Conservation (phyloP, 2,329 filamentous ascomycete species). For the Fusarium gaditjirri region DNA sequence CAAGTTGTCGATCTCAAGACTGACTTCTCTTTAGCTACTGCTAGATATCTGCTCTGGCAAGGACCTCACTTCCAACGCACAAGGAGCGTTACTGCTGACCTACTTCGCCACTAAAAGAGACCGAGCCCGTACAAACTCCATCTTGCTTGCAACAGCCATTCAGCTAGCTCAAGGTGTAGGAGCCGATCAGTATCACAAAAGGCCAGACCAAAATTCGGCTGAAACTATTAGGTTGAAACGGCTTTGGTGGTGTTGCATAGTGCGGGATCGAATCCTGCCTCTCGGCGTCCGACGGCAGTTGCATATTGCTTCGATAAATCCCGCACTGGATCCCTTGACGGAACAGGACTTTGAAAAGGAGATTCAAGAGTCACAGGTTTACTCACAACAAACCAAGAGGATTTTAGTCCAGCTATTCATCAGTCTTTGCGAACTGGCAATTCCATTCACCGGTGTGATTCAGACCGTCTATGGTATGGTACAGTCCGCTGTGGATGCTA, state of each 20-base stretch:
- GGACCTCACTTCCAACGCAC: neutral
- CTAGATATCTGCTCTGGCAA: neutral
- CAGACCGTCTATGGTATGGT: neutral
- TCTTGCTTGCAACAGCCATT: neutral
- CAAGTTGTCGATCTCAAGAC: rapidly evolving
- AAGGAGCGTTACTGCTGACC: rapidly evolving
- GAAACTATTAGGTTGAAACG: rapidly evolving
- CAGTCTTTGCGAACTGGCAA: neutral
- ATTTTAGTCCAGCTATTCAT: rapidly evolving
- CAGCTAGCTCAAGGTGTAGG: rapidly evolving
- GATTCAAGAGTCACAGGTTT: rapidly evolving
- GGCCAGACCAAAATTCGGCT: rapidly evolving
- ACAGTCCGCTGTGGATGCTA: rapidly evolving
- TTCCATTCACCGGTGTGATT: neutral
- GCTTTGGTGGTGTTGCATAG: neutral
- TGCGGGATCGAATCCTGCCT: neutral
- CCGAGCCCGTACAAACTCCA: neutral
- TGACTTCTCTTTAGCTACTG: neutral
- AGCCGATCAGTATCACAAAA: neutral
- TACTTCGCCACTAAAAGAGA: neutral
- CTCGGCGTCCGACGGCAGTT: neutral
- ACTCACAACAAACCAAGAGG: rapidly evolving
- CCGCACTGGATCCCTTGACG: rapidly evolving
- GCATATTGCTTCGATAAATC: neutral
- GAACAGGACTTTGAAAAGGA: neutral